Base-by-base conservation (phyloP, 805 yeast genomes). In the Myxozyma monticola region DNA sequence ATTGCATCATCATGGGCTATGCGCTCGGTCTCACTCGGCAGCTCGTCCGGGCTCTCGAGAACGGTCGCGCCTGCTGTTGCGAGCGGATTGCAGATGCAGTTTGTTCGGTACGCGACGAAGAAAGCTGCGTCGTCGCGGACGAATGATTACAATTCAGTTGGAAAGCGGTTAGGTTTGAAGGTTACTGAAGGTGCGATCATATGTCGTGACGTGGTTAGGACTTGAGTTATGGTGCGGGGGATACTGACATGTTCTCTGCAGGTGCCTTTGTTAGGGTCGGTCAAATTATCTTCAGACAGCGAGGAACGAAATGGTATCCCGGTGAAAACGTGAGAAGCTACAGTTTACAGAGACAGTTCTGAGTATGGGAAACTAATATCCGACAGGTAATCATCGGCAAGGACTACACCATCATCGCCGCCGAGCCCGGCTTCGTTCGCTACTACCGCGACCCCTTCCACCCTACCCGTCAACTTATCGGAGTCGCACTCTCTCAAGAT, bases 371-470 rank as follows among this genome's bases (percentile, higher is more conserved):
- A 28, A 10, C 9, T 28, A 28, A 10, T 28, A 14, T 10, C 31
- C 9, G 31, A 28, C 31, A 57, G 60, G 48, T 65, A 3, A 69
- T 68, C 7, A 87, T 91, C 54, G 99, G 99, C 56, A 84, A 81
- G 62, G 98, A 93, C 68, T 97, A 90, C 68, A 91, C 99, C 1
- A 78, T 93, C 28, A 88, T 76, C 68, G 96, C 99, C 2, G 63
- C 75, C 30, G 98, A 93, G 65, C 96, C 96, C 2, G 99, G 99
- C 22, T 88, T 74, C 67, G 97, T 91, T 26, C 79, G 95, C 57
- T 93, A 80, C 70, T 93, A 93, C 69, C 72, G 84, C 54, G 96
- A 93, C 72, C 98, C 99, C 4, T 93, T 93, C 76, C 98, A 93
- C 65, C 97, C 98, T 37, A 80, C 81, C 66, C 81, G 97, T 65